phyloP scores from a whole-genome alignment of 352 stramenopile species.

The Phytopythium chamaehyphon region DNA sequence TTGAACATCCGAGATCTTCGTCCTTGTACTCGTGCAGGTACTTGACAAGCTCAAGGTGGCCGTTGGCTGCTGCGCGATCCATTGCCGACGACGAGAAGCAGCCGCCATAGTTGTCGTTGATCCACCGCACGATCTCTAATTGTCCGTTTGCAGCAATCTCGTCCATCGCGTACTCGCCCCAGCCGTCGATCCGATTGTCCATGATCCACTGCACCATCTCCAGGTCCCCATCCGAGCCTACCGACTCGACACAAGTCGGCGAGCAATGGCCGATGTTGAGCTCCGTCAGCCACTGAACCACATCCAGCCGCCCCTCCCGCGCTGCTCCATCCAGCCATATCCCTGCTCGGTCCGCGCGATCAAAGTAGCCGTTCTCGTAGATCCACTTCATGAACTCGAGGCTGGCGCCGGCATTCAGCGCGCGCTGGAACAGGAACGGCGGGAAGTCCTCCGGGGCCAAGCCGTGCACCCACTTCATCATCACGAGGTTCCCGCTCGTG shows the following conservation, averaged over 20 bases:
- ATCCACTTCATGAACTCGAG: conserved; percentile 4
- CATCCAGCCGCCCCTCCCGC: conserved; percentile 13
- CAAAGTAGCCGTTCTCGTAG: background rate
- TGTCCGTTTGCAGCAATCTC: conserved; percentile 18
- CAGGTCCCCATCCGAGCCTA: conserved; percentile 21
- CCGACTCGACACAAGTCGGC: conserved; percentile 23
- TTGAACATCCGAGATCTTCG: background rate
- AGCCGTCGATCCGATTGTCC: conserved; percentile 22
- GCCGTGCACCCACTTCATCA: conserved; percentile 17
- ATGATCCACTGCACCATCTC: conserved; percentile 28
- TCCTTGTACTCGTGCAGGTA: background rate
- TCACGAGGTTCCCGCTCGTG: conserved; percentile 15
- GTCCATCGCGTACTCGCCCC: conserved; percentile 21
- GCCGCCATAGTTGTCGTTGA: conserved; percentile 19
- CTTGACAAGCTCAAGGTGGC: background rate
- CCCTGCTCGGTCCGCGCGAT: background rate
- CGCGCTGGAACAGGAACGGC: background rate
- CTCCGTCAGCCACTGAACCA: conserved; percentile 28
- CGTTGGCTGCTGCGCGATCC: conserved; percentile 10
- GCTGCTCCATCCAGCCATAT: background rate
- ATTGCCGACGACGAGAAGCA: conserved; percentile 15
- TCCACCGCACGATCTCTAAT: conserved; percentile 20
- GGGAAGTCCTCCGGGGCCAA: background rate
- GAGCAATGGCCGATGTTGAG: conserved; percentile 14
- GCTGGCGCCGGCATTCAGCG: background rate